These are phyloP conservation scores for Scolecobasidium constrictum DNA, from an alignment of 2,329 filamentous ascomycete species.

Conservation along the genomic window DNA sequence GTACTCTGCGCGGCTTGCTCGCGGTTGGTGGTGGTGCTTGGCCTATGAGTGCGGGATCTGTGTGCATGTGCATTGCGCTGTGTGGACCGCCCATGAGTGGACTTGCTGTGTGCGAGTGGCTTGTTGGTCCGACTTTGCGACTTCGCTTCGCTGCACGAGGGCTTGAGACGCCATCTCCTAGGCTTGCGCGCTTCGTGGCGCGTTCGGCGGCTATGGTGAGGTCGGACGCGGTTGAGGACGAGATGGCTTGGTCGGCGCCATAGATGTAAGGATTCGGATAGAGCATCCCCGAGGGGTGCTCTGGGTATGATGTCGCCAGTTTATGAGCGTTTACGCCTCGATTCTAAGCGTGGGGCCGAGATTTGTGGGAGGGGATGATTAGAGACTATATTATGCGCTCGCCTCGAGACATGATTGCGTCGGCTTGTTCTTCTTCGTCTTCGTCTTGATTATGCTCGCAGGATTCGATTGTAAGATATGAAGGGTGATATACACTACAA, in stretches of 20 bases:
- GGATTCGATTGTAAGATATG: too few relatives aligned
- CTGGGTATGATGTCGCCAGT: too few relatives aligned
- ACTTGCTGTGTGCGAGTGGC: slow-evolving; percentile 2
- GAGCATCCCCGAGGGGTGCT: slow-evolving; percentile 14
- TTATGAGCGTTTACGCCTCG: too few relatives aligned
- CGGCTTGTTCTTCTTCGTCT: too few relatives aligned
- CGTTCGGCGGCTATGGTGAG: slow-evolving; percentile 12
- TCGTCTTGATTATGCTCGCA: too few relatives aligned
- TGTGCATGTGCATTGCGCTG: slow-evolving; percentile 13
- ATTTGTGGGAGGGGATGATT: too few relatives aligned
- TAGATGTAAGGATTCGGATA: slow-evolving; percentile 15
- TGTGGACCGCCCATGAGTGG: slow-evolving; percentile 7
- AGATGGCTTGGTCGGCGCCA: slow-evolving; percentile 11
- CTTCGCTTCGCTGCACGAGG: slow-evolving; percentile 12
- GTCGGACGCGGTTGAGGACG: slow-evolving; percentile 14
- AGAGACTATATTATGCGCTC: too few relatives aligned
- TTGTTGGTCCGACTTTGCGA: too few relatives aligned
- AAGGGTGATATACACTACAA: too few relatives aligned
- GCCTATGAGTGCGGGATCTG: slow-evolving; percentile 10
- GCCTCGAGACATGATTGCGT: too few relatives aligned
- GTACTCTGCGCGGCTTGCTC: slow-evolving; percentile 52
- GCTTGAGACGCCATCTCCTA: slow-evolving; percentile 11
- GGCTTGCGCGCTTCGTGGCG: slow-evolving; percentile 11
- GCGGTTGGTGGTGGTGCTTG: slow-evolving; percentile 17
- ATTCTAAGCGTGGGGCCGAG: too few relatives aligned